These are phyloP conservation scores for Debaryomyces nepalensis DNA, from an alignment of 1,139 yeast species.

Conservation along the genomic window DNA sequence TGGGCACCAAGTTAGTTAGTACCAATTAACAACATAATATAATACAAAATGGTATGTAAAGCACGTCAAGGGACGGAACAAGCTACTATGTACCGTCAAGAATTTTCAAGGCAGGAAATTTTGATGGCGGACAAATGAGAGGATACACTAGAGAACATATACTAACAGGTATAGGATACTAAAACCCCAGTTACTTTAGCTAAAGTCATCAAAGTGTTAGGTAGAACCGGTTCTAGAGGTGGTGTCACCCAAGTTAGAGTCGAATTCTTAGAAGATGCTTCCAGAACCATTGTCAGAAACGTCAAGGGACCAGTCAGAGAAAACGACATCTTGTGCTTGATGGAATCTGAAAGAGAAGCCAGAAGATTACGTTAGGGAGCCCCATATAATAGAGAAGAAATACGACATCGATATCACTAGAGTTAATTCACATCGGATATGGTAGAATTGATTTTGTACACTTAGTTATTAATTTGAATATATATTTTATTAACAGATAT, in stretches of 20 bases:
- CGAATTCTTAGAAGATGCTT: constrained; percentile 97
- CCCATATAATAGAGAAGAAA: constrained; percentile 5
- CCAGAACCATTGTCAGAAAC: constrained; percentile 99
- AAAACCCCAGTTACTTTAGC: constrained; percentile 98
- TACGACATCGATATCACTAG: constrained; percentile 8
- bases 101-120: neutral
- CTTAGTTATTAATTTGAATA: constrained; percentile 14
- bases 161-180: constrained; percentile 54
- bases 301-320: constrained; percentile 99
- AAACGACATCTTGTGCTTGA: constrained; percentile 97
- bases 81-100: no score
- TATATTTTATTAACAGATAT: constrained; percentile 8
- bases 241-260: constrained; percentile 99
- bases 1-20: constrained; percentile 1
- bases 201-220: constrained; percentile 98
- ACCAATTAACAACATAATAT: constrained; percentile 8
- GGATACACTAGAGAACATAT: neutral
- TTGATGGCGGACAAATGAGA: neutral
- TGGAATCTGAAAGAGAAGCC: constrained; percentile 99
- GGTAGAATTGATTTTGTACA: constrained; percentile 13
- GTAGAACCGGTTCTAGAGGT: constrained; percentile 99
- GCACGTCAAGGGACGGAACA: neutral
- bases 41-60: constrained; percentile 13
- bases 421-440: constrained; percentile 1
- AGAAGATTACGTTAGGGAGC: constrained; percentile 59